Evolutionary conservation across 2,329 filamentous ascomycete species (phyloP), one percentile per base, ranked within the genome.

Genomic region (Tolypocladium guangdongense): DNA sequence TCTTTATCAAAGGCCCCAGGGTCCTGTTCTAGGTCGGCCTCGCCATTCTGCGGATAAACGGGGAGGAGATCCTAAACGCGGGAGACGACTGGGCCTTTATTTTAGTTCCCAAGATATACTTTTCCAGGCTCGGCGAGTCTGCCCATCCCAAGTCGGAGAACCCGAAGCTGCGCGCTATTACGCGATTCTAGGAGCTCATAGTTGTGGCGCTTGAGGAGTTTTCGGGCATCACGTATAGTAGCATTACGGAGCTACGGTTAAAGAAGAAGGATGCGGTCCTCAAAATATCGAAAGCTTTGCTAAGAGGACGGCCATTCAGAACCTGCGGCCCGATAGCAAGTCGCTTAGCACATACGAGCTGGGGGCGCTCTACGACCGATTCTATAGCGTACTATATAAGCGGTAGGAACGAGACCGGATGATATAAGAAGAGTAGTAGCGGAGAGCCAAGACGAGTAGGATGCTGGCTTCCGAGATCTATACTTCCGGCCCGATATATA

Each of bases 171-270:
- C 82, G 92, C 52, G 90, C 91, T 0, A 92, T 99, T 52, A 99
- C 95, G 7, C 83, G 89, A 48, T 99, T 99, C 67, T 93, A 99
- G 64, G 93, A 97, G 68, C 81, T 99, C 54, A 97, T 99, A 90
- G 93, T 99, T 3, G 93, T 97, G 22, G 93, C 93, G 0, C 97
- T 99, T 73, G 97, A 96, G 62, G 93, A 99, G 65, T 99, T 99
- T 65, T 87, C 92, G 0, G 89, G 86, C 41, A 96, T 99, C 60
- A 99, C 93, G 0, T 92, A 99, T 65, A 86, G 84, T 64, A 96
- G 86, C 50, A 91, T 99, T 56, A 87, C 87, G 0, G 93, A 97
- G 59, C 80, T 95, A 64, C 84, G 93, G 24, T 78, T 88, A 39
- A 95, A 91, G 70, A 95, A 97, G 71, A 97, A 97, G 70, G 89